Percentiles rank a stretch among this genome's conserved stretches.
Conservation (phyloP, 768 basidiomycete species). For the Calocybe gangraenosa region DNA sequence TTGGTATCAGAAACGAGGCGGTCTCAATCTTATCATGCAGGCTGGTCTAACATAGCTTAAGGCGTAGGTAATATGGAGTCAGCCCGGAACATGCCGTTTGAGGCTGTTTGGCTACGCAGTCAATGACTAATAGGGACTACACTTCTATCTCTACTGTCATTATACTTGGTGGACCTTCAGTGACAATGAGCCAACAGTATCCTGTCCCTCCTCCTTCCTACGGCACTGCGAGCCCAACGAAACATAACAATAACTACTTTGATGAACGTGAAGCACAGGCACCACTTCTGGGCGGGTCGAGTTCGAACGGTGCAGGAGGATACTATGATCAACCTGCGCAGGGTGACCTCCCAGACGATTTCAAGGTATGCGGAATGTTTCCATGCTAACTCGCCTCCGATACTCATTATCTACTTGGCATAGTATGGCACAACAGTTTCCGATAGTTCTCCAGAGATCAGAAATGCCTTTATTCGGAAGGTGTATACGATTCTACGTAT, state of each 20-base stretch:
- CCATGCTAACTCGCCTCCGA: neutral
- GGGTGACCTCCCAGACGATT: slow-evolving; percentile 87
- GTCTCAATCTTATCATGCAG: too few relatives aligned
- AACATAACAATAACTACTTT: slow-evolving; percentile 23
- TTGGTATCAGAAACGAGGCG: too few relatives aligned
- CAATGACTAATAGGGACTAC: too few relatives aligned
- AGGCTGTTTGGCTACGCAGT: too few relatives aligned
- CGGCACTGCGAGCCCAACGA: slow-evolving; percentile 34
- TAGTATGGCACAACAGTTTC: slow-evolving; percentile 81
- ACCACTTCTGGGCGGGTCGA: slow-evolving; percentile 55
- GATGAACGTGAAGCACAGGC: slow-evolving; percentile 35
- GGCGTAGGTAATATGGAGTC: too few relatives aligned
- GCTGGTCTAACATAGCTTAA: too few relatives aligned
- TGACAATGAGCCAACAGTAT: slow-evolving; percentile 54
- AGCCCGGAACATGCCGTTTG: too few relatives aligned
- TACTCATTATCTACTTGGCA: slow-evolving; percentile 1
- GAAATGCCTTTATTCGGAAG: slow-evolving; percentile 86
- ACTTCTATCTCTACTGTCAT: too few relatives aligned
- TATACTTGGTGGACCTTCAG: slow-evolving; percentile 1
- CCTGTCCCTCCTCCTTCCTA: slow-evolving; percentile 63
- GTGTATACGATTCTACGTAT: slow-evolving; percentile 86
- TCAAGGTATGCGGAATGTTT: slow-evolving; percentile 62
- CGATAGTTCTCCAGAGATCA: slow-evolving; percentile 73
- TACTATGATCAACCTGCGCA: slow-evolving; percentile 69
- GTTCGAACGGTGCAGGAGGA: slow-evolving; percentile 43